Base-by-base conservation (phyloP, 352 stramenopile species). In the Globisporangium carolinianum region DNA sequence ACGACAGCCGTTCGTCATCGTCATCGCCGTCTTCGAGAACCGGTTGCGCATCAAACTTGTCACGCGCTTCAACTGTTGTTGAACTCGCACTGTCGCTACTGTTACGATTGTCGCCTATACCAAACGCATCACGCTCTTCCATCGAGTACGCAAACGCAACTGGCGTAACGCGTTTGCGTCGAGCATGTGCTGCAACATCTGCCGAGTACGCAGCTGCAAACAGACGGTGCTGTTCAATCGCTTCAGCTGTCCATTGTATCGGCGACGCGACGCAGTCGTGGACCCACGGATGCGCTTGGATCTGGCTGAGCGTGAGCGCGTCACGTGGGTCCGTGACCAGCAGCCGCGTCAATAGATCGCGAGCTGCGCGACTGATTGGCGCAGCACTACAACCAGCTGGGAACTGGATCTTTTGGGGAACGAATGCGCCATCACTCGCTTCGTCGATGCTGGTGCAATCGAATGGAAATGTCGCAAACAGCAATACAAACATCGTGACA, bases 221-320 rank as follows among this genome's bases (percentile, higher is more conserved):
- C 45, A 58, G 24, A 3, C 65, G 60, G 43, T 81, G 79, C 37
- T 75, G 63, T 8, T 60, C 56, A 41, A 89, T 24, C 18, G 66
- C 72, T 11, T 79, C 61, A 10, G 61, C 38, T 17, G 66, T 75
- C 83, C 83, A 93, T 14, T 47, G 64, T 5, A 76, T 60, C 7
- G 66, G 64, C 24, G 65, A 62, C 2, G 83, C 80, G 5, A 89
- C 77, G 9, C 67, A 61, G 14, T 60, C 60, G n/a, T 70, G 63
- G 10, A 94, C 66, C 81, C 81, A 94, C 55, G 84, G 84, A 61
- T 94, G 84, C 6, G 55, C 61, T 12, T 56, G 68, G 11, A 89
- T 68, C 5, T 91, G 78, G 37, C 87, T 62, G 8, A 88, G 76
- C n/a, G 60, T 78, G 46, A 89, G 82, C 1, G 67, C 69, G 6